These are phyloP conservation scores for Aspergillus vadensis DNA, from an alignment of 2,329 filamentous ascomycete species.

Conservation along the genomic window DNA sequence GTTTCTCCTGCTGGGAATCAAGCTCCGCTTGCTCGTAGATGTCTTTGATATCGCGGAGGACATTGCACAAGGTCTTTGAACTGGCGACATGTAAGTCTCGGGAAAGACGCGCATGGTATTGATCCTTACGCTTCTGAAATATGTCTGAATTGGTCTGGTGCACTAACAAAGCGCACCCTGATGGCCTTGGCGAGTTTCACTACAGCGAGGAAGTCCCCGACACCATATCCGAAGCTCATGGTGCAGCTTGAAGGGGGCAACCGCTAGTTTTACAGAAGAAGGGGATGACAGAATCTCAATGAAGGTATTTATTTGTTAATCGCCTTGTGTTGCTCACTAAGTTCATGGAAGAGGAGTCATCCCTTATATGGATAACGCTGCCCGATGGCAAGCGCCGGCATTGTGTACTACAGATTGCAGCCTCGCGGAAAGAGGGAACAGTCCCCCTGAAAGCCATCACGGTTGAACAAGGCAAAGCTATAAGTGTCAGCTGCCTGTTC, in stretches of 20 bases:
- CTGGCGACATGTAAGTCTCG: constrained; percentile 13
- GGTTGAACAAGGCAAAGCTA: too few species aligned
- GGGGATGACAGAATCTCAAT: background rate
- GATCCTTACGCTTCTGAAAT: constrained; percentile 14
- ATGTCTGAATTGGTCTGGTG: constrained; percentile 29
- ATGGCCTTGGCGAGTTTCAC: constrained; percentile 30
- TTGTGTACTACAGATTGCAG: too few species aligned
- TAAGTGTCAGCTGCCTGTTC: too few species aligned
- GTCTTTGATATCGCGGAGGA: constrained; percentile 30
- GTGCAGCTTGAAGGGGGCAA: background rate
- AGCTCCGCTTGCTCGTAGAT: constrained; percentile 20
- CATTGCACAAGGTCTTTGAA: constrained; percentile 29
- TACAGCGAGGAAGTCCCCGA: constrained; percentile 37
- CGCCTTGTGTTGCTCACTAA: too few species aligned
- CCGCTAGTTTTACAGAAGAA: background rate
- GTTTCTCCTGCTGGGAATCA: constrained; percentile 18
- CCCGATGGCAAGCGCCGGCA: too few species aligned
- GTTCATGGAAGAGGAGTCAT: too few species aligned
- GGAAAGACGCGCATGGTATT: background rate
- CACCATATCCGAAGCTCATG: constrained; percentile 41
- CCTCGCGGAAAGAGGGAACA: too few species aligned
- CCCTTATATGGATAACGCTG: too few species aligned
- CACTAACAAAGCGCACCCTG: constrained; percentile 29
- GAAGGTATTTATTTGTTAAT: too few species aligned
- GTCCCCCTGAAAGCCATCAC: too few species aligned